A percentile compares a stretch with the other conserved stretches of the same genome.
These are phyloP conservation scores for Firmiana major DNA, from an alignment of 345 rosid species.

Conservation along the genomic window DNA sequence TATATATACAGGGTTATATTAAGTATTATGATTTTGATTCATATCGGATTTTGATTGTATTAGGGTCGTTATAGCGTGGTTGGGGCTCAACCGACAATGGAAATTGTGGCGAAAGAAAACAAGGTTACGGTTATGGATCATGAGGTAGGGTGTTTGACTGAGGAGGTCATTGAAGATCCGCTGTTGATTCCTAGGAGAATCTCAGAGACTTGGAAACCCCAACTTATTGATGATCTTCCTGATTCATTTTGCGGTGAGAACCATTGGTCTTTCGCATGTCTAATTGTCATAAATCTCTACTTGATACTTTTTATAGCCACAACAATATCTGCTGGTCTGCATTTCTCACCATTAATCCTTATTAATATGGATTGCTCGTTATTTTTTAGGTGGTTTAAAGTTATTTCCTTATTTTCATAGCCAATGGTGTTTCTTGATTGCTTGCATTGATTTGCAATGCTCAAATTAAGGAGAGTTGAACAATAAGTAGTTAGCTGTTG, in stretches of 20 bases:
- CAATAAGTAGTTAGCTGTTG: not conserved
- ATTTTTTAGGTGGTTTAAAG: not conserved
- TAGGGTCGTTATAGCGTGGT: conserved; percentile 81
- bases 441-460: conserved; percentile 3
- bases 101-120: conserved; percentile 70
- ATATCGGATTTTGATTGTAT: conserved; percentile 20
- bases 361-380: not conserved
- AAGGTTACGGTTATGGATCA: conserved; percentile 75
- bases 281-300: not conserved
- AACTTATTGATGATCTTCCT: conserved; percentile 64
- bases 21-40: not conserved
- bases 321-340: not conserved
- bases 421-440: not conserved
- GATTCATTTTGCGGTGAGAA: conserved; percentile 78
- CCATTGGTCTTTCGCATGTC: conserved; percentile 5
- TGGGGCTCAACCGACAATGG: conserved; percentile 81
- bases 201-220: conserved; percentile 78
- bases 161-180: conserved; percentile 74
- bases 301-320: not conserved
- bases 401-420: not conserved
- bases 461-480: not conserved
- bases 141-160: conserved; percentile 41
- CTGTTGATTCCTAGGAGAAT: conserved; percentile 63
- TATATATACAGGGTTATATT: not conserved
- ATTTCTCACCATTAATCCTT: not conserved